Evolutionary conservation across 805 yeast genomes (phyloP).

Genomic region (Pichia californica): DNA sequence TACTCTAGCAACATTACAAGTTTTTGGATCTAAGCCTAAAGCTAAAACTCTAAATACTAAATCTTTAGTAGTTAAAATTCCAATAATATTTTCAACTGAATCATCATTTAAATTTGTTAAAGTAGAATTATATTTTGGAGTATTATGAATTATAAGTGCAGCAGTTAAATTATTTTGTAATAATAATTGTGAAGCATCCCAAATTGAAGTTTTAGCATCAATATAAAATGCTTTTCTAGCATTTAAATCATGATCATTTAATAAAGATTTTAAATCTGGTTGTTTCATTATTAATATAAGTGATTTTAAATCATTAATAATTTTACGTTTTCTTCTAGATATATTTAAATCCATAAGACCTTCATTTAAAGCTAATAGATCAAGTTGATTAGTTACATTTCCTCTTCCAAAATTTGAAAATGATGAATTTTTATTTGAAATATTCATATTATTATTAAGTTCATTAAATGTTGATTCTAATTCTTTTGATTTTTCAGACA

Average conservation of each 20-base stretch:
- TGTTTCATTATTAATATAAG: slow-evolving; percentile 36
- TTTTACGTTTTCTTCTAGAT: slow-evolving; percentile 21
- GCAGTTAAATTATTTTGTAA: slow-evolving; percentile 35
- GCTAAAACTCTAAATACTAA: slow-evolving; percentile 37
- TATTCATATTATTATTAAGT: slow-evolving; percentile 10
- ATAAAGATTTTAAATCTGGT: slow-evolving; percentile 31
- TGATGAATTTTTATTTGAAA: not conserved
- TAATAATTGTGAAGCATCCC: slow-evolving; percentile 36
- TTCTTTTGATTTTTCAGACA: slow-evolving; percentile 33
- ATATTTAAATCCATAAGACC: slow-evolving; percentile 23
- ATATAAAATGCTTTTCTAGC: slow-evolving; percentile 29
- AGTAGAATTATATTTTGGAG: slow-evolving; percentile 14
- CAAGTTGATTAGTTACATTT: slow-evolving; percentile 11
- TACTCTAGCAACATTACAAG: slow-evolving; percentile 35
- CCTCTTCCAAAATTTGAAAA: not conserved
- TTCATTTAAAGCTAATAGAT: slow-evolving; percentile 17
- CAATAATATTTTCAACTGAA: slow-evolving; percentile 31
- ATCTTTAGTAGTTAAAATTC: slow-evolving; percentile 42
- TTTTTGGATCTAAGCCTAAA: slow-evolving; percentile 29
- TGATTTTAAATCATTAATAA: slow-evolving; percentile 30
- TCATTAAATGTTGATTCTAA: slow-evolving; percentile 27
- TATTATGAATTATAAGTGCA: slow-evolving; percentile 27
- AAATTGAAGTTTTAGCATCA: slow-evolving; percentile 32
- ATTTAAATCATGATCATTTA: slow-evolving; percentile 22
- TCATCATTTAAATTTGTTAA: not conserved